phyloP scores from a whole-genome alignment of 2,329 filamentous ascomycete genomes.

The Exophiala sp. region DNA sequence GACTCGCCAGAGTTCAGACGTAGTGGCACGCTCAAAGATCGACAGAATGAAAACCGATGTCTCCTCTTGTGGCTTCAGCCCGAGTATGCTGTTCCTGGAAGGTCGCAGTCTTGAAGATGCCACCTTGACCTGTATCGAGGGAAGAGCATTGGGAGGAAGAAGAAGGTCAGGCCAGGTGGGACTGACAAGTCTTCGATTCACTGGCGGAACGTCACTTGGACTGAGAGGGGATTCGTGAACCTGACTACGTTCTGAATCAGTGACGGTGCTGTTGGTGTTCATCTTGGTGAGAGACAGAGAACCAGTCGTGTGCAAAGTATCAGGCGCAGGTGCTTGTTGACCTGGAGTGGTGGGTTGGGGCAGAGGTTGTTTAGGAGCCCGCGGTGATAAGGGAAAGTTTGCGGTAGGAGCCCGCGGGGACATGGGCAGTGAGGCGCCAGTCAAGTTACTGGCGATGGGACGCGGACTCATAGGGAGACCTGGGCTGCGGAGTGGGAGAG shows the following conservation, averaged over 20 bases:
- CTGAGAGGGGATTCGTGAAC: slow-evolving; percentile 19
- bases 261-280: slow-evolving; percentile 15
- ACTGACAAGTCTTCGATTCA: slow-evolving; percentile 72
- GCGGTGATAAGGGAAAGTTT: slow-evolving; percentile 59
- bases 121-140: slow-evolving; percentile 77
- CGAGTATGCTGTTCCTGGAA: slow-evolving; percentile 77
- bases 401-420: slow-evolving; percentile 54
- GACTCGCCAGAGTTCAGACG: slow-evolving; percentile 80
- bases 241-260: slow-evolving; percentile 16
- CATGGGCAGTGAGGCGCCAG: slow-evolving; percentile 58
- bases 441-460: slow-evolving; percentile 49
- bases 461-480: slow-evolving; percentile 59
- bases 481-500: slow-evolving; percentile 52
- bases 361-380: slow-evolving; percentile 66
- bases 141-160: slow-evolving; percentile 79
- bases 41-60: slow-evolving; percentile 92
- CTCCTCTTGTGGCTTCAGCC: slow-evolving; percentile 73
- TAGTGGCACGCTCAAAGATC: slow-evolving; percentile 68
- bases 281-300: slow-evolving; percentile 40
- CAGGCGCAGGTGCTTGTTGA: slow-evolving; percentile 18
- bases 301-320: slow-evolving; percentile 33
- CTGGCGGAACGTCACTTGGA: slow-evolving; percentile 31
- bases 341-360: slow-evolving; percentile 65
- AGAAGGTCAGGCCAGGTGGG: slow-evolving; percentile 83
- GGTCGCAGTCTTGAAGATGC: slow-evolving; percentile 93